Conservation (phyloP, 2,329 filamentous ascomycete genomes). For the Penicillium paneum region DNA sequence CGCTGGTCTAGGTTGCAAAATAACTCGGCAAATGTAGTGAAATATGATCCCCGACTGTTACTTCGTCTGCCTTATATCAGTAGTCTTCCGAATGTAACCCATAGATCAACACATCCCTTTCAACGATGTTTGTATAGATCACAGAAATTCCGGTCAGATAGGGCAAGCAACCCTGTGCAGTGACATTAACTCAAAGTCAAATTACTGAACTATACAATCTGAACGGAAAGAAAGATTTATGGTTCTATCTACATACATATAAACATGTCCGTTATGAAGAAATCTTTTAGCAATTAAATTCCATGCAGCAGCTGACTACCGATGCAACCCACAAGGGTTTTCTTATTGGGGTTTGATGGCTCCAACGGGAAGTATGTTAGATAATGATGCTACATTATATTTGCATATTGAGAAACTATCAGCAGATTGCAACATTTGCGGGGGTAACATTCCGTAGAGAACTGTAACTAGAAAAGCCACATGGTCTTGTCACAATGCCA, state of each 20-base stretch:
- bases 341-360: not conserved
- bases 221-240: not conserved
- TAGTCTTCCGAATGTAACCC: slow-evolving; percentile 25
- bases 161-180: too few relatives aligned
- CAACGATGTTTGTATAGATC: not conserved
- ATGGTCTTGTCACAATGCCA: not conserved
- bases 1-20: too few relatives aligned
- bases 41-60: not conserved
- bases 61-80: not conserved
- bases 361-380: not conserved
- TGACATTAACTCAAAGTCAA: not conserved
- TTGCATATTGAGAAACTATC: not conserved
- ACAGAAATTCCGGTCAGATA: not conserved
- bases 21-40: too few relatives aligned
- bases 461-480: not conserved
- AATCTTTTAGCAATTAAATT: not conserved
- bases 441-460: not conserved
- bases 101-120: not conserved
- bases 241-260: not conserved
- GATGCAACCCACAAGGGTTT: not conserved
- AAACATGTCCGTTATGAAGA: not conserved
- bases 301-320: not conserved
- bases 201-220: not conserved
- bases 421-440: not conserved
- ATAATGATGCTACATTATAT: not conserved